phyloP scores from a whole-genome alignment of 2,329 filamentous ascomycete genomes.

The Pseudopyricularia cyperi region DNA sequence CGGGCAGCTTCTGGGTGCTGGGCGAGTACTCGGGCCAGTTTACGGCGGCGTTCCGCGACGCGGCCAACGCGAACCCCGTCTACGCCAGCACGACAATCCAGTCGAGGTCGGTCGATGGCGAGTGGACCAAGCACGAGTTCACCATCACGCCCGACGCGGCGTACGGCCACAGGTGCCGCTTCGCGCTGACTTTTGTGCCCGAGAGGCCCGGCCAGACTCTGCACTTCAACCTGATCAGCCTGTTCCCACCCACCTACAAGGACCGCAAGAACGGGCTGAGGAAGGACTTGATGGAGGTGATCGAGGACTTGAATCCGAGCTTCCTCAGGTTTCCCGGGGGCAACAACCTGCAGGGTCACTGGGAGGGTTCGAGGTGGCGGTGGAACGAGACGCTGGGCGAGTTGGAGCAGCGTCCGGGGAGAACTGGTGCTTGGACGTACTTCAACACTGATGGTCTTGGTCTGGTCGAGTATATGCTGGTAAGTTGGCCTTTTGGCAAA shows the following conservation, averaged over 20 bases:
- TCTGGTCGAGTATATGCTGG: conserved; percentile 46
- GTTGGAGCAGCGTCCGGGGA: conserved; percentile 39
- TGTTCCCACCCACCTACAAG: conserved; percentile 50
- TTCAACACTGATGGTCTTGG: conserved; percentile 50
- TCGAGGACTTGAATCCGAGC: conserved; percentile 38
- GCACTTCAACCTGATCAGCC: conserved; percentile 39
- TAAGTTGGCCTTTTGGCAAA: conserved; percentile 8
- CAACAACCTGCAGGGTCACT: conserved; percentile 42
- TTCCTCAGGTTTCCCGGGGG: conserved; percentile 54
- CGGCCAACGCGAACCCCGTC: neutral
- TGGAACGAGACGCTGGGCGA: conserved; percentile 42
- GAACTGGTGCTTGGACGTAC: conserved; percentile 44
- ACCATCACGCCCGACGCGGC: conserved; percentile 35
- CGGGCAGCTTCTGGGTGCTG: conserved; percentile 38
- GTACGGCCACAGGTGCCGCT: conserved; percentile 8
- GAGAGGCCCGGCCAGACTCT: conserved; percentile 29
- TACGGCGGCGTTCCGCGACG: conserved; percentile 27
- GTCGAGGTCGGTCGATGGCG: conserved; percentile 22
- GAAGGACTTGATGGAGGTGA: conserved; percentile 35
- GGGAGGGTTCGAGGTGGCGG: conserved; percentile 29
- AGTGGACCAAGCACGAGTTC: conserved; percentile 42
- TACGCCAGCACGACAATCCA: conserved; percentile 31
- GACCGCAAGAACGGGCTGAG: conserved; percentile 43
- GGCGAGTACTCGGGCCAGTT: conserved; percentile 33
- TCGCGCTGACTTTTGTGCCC: conserved; percentile 9